Percentiles rank a stretch among this genome's conserved stretches.
Evolutionary conservation across 345 rosid species (phyloP).

Genomic region (Kandelia obovata): DNA sequence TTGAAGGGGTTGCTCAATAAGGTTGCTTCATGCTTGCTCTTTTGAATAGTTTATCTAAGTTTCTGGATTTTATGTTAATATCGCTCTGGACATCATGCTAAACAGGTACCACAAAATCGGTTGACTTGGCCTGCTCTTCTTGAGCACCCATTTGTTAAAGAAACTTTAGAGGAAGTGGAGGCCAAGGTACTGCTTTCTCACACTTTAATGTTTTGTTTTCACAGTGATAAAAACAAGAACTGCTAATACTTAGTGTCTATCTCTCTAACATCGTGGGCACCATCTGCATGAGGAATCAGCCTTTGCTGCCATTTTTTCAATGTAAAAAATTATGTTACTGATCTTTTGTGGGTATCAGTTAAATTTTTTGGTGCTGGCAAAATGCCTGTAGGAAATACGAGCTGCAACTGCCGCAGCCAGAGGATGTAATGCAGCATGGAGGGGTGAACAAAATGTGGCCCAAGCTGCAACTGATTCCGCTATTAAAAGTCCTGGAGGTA

Average conservation of each 20-base stretch:
- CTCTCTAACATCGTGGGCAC: background rate
- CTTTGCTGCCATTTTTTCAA: background rate
- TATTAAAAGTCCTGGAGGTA: conserved; percentile 30
- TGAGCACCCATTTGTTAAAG: conserved; percentile 91
- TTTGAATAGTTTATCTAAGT: conserved; percentile 4
- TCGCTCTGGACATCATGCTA: conserved; percentile 17
- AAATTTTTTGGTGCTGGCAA: conserved; percentile 5
- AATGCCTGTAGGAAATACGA: conserved; percentile 45
- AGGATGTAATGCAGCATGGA: conserved; percentile 39
- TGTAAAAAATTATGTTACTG: background rate
- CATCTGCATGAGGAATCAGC: background rate
- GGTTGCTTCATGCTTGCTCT: conserved; percentile 35
- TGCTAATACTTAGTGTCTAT: background rate
- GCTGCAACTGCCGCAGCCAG: conserved; percentile 36
- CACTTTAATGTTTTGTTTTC: background rate
- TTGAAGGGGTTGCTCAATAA: conserved; percentile 91
- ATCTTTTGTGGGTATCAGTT: background rate
- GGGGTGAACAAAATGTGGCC: conserved; percentile 40
- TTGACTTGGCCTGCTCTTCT: conserved; percentile 94
- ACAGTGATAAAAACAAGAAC: background rate
- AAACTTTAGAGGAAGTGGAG: conserved; percentile 56
- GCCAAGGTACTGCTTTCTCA: conserved; percentile 50
- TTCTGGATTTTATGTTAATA: conserved; percentile 1
- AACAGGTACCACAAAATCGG: conserved; percentile 86
- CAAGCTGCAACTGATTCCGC: conserved; percentile 44